A percentile compares a stretch with the other conserved stretches of the same genome.
Conservation (phyloP, 2,329 filamentous ascomycete genomes). For the Eutypa lata region DNA sequence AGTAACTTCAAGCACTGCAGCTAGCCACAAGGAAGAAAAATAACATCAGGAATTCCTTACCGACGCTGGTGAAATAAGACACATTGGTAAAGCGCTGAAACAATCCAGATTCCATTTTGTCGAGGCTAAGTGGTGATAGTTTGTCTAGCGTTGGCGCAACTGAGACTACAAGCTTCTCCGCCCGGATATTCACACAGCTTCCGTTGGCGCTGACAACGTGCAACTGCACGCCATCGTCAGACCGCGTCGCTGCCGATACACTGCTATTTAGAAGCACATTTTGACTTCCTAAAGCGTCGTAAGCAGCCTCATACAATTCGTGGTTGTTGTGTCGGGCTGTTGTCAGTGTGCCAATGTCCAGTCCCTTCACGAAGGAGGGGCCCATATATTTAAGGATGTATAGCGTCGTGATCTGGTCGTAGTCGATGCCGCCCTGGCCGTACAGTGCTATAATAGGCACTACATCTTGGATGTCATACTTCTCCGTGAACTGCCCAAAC, state of each 20-base stretch:
- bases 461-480: no score
- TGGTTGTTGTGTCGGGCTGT: background rate
- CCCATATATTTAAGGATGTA: background rate
- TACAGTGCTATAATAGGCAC: no score
- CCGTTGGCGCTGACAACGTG: background rate
- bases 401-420: no score
- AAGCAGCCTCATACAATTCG: no score
- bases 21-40: no score
- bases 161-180: background rate
- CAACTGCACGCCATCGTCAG: background rate
- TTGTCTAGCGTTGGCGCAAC: background rate
- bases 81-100: background rate
- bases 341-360: background rate
- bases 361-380: background rate
- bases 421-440: no score
- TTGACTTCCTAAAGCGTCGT: background rate
- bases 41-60: no score
- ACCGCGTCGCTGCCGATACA: background rate
- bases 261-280: background rate
- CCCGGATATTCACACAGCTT: background rate
- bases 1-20: no score
- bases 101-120: background rate
- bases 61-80: no score
- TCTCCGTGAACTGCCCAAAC: background rate
- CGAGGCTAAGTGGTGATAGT: background rate